Evolutionary conservation across 140 eudicot species (phyloP).

Genomic region (Flaveria floridana): DNA sequence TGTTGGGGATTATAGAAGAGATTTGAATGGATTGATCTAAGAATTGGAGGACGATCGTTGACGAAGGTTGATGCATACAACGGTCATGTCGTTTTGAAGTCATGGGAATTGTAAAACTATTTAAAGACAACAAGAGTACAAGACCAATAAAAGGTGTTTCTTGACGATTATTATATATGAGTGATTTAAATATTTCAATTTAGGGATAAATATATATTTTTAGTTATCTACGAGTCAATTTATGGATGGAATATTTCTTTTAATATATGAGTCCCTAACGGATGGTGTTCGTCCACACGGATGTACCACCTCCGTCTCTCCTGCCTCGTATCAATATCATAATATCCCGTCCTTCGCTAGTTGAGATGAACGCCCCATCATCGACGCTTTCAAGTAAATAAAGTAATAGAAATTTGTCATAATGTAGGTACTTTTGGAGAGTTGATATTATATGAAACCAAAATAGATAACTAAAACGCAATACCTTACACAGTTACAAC

Average conservation of each 20-base stretch:
- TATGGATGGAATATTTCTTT: no score
- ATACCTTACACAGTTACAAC: background rate
- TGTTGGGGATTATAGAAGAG: background rate
- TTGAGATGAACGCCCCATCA: no score
- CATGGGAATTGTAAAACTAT: background rate
- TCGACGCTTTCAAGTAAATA: no score
- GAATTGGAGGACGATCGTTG: constrained; percentile 5
- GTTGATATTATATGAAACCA: background rate
- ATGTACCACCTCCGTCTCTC: no score
- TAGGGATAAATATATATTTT: background rate
- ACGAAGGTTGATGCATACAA: background rate
- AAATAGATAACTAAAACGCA: background rate
- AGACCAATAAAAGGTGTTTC: background rate
- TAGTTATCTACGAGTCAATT: no score
- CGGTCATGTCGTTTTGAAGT: background rate
- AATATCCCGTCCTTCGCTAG: no score
- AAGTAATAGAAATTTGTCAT: background rate
- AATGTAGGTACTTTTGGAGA: background rate
- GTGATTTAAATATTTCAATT: no score
- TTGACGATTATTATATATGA: background rate
- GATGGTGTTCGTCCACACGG: no score
- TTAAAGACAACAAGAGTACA: background rate
- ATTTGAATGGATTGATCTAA: background rate
- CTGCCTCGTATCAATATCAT: no score
- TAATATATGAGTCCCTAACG: no score